Evolutionary conservation across 164 flowering plant genomes (phyloP), one percentile per base, ranked within the genome.

Genomic region (Umbellularia californica): DNA sequence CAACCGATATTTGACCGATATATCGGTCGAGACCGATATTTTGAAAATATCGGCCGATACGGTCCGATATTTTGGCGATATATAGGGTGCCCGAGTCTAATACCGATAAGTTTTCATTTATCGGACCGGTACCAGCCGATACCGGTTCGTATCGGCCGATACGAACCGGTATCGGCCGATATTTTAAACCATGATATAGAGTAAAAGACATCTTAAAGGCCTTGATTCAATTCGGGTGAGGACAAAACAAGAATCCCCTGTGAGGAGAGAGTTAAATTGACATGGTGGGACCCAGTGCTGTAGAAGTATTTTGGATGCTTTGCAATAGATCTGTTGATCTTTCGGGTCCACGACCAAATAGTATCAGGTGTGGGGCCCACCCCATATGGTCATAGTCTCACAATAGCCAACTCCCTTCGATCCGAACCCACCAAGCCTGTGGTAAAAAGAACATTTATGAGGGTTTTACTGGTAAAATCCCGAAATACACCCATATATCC

Each of bases 241-340:
- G 22, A 69, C 55, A 69, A 23, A 69, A 10, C 71, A n/a, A 50
- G 77, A 70, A 70, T 62, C 72, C 22, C 47, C 70, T 64, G 11
- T 7, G n/a, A 50, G 66, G 71, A 41, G 67, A 27, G 70, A 58
- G 70, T 41, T 14, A 72, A 60, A 66, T 73, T 68, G 77, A 72
- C 79, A 79, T 58, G 70, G 72, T 60, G 73, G 76, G 79, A 80
- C 47, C 81, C 76, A 72, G 65, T 5, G 2, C 70, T 41, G 65
- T 50, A 66, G 50, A 67, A 17, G 23, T 25, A 25, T 66, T 52
- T 60, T 74, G 68, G 51, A 72, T 58, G 75, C 68, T 68, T 58
- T 68, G 35, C 2, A 11, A 33, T 58, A 28, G 50, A 58, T 10
- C 7, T 30, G 5, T 15, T 7, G 47, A 7, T 24, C 24, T 35